Evolutionary conservation across 441 rosid species (phyloP).

Genomic region (Pelargonium citronellum): DNA sequence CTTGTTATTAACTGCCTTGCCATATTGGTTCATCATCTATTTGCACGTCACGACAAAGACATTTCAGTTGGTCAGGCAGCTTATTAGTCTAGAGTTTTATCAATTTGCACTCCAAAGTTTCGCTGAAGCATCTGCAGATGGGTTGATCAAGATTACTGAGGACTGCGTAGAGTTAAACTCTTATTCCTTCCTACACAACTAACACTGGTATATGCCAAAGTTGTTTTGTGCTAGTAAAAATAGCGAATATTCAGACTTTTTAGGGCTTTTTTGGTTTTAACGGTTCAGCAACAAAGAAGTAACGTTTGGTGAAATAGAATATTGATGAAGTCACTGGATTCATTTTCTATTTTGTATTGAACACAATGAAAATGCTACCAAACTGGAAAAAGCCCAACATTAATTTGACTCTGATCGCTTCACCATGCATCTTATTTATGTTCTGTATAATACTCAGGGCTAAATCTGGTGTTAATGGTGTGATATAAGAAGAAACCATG

Average conservation of each 20-base stretch:
- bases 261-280: constrained; percentile 11
- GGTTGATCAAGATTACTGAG: constrained; percentile 7
- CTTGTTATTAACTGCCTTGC: neutral
- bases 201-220: neutral
- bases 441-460: constrained; percentile 29
- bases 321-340: constrained; percentile 34
- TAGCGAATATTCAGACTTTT: constrained; percentile 14
- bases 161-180: neutral
- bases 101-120: too few species aligned
- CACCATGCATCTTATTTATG: constrained; percentile 28
- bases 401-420: constrained; percentile 28
- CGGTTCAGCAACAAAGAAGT: too few species aligned
- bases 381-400: constrained; percentile 70
- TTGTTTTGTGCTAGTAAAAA: constrained; percentile 11
- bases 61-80: constrained; percentile 10
- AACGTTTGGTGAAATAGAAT: constrained; percentile 20
- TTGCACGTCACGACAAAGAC: constrained; percentile 6
- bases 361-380: constrained; percentile 50
- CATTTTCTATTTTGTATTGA: constrained; percentile 25
- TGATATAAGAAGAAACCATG: constrained; percentile 46
- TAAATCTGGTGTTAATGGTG: constrained; percentile 40
- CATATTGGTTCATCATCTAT: constrained; percentile 3
- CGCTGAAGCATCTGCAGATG: neutral
- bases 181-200: neutral
- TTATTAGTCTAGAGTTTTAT: constrained; percentile 13